Base-by-base conservation (phyloP, 2,329 filamentous ascomycete genomes). In the Clarireedia hainanense region DNA sequence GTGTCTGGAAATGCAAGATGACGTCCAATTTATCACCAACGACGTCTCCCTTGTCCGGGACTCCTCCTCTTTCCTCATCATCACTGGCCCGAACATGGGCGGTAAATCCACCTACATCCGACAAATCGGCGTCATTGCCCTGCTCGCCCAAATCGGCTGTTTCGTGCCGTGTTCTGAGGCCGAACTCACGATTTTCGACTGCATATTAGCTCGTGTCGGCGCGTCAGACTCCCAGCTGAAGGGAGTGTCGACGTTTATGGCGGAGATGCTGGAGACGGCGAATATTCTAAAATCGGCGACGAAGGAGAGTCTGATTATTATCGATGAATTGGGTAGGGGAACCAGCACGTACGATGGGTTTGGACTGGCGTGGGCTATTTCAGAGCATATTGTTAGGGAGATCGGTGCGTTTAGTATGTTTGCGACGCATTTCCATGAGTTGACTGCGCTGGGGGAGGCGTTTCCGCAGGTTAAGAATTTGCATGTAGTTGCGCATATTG, bases 301-400 rank as follows among this genome's bases (percentile, higher is more conserved):
- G 0, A 84, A 87, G 34, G 94, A 99, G 69, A 96, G 90, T 4
- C 80, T 99, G 52, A 97, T 99, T 73, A 97, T 99, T 71, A 96
- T 99, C 64, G 95, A 99, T 71, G 94, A 99, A 71, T 83, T 99
- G 2, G 94, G 94, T 50, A 89, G 94, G 58, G 94, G 94, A 56
- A 99, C 94, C 0, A 96, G 91, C 60, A 99, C 95, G 0, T 99
- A 99, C 70, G 95, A 99, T 70, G 94, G 94, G 7, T 99, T 99
- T 66, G 94, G 95, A 39, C 82, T 99, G n/a, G 94, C 95, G 0
- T 99, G 94, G 94, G 94, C 94, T 50, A 99, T 99, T 60, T 95
- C 90, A 0, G 94, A 99, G 73, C 91, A 99, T 72, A 97, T 99
- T 61, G 81, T 99, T 68, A 90, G 87, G 58, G 91, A 97, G 69